Percentiles rank a stretch among this genome's conserved stretches.
phyloP scores from a whole-genome alignment of 1,284 basidiomycete genomes.

The Exsudoporus floridanus region DNA sequence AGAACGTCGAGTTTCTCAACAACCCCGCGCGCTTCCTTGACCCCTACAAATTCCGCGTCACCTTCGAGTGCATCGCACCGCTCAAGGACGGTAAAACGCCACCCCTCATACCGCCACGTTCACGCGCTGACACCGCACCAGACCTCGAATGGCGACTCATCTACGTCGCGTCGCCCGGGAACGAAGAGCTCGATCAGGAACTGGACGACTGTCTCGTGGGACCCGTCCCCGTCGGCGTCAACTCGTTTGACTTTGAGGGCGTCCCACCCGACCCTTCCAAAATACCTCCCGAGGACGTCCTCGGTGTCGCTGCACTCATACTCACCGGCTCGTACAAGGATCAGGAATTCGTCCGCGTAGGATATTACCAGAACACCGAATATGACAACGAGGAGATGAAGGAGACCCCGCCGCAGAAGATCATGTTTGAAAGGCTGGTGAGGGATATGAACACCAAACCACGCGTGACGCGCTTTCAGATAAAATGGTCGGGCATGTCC shows the following conservation, averaged over 20 bases:
- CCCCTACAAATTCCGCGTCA: slow-evolving; percentile 92
- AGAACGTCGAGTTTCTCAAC: slow-evolving; percentile 88
- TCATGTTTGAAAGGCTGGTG: slow-evolving; percentile 77
- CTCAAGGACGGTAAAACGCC: slow-evolving; percentile 76
- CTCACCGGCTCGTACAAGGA: slow-evolving; percentile 89
- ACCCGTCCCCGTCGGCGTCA: slow-evolving; percentile 91
- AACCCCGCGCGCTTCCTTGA: slow-evolving; percentile 92
- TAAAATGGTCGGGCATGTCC: slow-evolving; percentile 67
- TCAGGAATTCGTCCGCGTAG: slow-evolving; percentile 97
- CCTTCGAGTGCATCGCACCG: slow-evolving; percentile 95
- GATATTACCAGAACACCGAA: slow-evolving; percentile 99
- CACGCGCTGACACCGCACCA: slow-evolving; percentile 32
- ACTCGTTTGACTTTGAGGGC: slow-evolving; percentile 95
- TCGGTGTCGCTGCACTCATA: slow-evolving; percentile 90
- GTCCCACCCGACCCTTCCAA: slow-evolving; percentile 67
- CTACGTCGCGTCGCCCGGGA: slow-evolving; percentile 93
- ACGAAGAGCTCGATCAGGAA: slow-evolving; percentile 92
- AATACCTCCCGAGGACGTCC: slow-evolving; percentile 81
- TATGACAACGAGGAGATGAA: slow-evolving; percentile 94
- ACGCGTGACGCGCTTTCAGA: slow-evolving; percentile 89
- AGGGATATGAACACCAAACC: slow-evolving; percentile 92
- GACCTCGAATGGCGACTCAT: slow-evolving; percentile 98
- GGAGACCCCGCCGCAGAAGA: slow-evolving; percentile 64
- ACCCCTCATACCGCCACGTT: background rate
- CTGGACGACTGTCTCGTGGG: slow-evolving; percentile 95